phyloP scores from a whole-genome alignment of 345 rosid species.

The Tarenaya hassleriana region DNA sequence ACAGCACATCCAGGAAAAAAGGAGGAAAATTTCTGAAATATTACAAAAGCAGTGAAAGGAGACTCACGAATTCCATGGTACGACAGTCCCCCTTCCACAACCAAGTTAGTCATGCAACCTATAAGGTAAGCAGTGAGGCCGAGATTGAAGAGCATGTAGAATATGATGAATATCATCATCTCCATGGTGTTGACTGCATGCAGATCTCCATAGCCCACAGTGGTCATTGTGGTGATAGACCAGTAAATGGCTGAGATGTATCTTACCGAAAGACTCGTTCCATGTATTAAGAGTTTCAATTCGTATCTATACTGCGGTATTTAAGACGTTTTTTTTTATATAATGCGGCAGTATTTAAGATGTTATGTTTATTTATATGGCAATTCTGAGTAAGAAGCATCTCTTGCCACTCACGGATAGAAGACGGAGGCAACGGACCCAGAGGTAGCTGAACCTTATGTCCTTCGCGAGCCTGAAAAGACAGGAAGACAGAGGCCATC shows the following conservation, averaged over 20 bases:
- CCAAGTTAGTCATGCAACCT: conserved; percentile 92
- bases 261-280: conserved; percentile 52
- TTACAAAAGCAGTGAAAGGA: neutral
- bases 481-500: neutral
- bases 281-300: neutral
- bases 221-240: conserved; percentile 96
- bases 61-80: conserved; percentile 91
- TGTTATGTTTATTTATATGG: no score
- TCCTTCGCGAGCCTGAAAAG: conserved; percentile 79
- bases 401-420: conserved; percentile 41
- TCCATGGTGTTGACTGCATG: conserved; percentile 81
- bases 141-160: conserved; percentile 91
- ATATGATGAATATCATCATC: conserved; percentile 67
- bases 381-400: neutral
- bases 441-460: conserved; percentile 74
- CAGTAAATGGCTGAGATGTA: conserved; percentile 81
- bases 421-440: conserved; percentile 70
- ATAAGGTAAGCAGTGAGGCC: conserved; percentile 85
- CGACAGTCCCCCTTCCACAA: conserved; percentile 95
- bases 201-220: conserved; percentile 93
- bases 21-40: neutral
- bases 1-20: neutral
- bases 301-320: neutral
- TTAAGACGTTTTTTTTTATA: no score
- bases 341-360: no score